These are phyloP conservation scores for Avena atlantica DNA, from an alignment of 176 grass and related monocot species.

Conservation along the genomic window DNA sequence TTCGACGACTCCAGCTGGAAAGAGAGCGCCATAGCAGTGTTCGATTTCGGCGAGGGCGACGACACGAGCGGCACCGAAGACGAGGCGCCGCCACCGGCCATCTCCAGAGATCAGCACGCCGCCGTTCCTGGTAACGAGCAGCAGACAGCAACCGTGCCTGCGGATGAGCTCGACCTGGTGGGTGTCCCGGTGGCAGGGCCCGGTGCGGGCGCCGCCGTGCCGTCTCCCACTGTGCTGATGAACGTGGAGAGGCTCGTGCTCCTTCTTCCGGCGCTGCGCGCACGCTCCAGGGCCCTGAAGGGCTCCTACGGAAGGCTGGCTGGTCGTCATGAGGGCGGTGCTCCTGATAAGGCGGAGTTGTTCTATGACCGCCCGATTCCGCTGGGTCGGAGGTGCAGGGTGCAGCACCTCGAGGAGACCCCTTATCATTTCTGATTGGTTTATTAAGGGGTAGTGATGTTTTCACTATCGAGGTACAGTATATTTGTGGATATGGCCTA, in stretches of 20 bases:
- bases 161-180: not conserved
- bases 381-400: slow-evolving; percentile 50
- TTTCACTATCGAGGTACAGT: not conserved
- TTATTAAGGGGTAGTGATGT: not conserved
- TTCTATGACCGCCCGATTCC: slow-evolving; percentile 56
- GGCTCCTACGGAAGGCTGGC: not conserved
- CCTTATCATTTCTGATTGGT: slow-evolving; percentile 20
- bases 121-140: not conserved
- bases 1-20: not conserved
- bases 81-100: not conserved
- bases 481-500: not conserved
- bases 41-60: not conserved
- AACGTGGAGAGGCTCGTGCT: slow-evolving; percentile 20
- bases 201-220: not conserved
- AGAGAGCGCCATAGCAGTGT: not conserved
- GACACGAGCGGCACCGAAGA: not conserved
- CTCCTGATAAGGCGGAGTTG: slow-evolving; percentile 3
- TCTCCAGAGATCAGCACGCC: not conserved
- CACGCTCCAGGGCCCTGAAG: not conserved
- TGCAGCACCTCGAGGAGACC: slow-evolving; percentile 50
- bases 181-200: not conserved
- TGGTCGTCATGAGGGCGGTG: not conserved
- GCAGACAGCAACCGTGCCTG: not conserved
- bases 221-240: not conserved
- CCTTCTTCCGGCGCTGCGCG: slow-evolving; percentile 5